Percentiles rank a stretch among this genome's conserved stretches.
phyloP scores from a whole-genome alignment of 1,284 basidiomycete species.

The Phlebopus sp. region DNA sequence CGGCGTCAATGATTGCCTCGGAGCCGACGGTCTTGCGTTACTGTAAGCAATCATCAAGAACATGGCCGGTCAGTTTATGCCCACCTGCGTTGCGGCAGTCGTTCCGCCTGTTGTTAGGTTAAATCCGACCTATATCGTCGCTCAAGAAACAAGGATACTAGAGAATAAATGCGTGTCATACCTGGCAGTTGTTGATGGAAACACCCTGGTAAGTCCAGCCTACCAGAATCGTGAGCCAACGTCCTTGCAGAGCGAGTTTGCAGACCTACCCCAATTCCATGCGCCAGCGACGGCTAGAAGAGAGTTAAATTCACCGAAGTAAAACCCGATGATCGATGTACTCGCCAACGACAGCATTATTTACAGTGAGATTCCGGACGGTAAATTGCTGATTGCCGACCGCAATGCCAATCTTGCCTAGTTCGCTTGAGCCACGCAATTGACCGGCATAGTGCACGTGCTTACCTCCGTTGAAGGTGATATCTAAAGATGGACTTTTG shows the following conservation, averaged over 20 bases:
- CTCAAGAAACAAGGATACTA: not conserved
- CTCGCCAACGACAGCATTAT: conserved; percentile 38
- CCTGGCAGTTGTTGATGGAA: conserved; percentile 47
- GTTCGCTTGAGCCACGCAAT: conserved; percentile 13
- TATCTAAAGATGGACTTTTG: conserved; percentile 32
- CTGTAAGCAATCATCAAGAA: conserved; percentile 8
- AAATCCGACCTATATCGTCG: conserved; percentile 39
- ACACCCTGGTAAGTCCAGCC: conserved; percentile 48
- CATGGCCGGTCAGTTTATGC: not conserved
- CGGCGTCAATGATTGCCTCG: conserved; percentile 48
- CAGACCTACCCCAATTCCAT: conserved; percentile 45
- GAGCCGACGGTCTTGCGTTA: conserved; percentile 37
- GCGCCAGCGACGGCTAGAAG: conserved; percentile 32
- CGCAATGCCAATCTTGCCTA: conserved; percentile 32
- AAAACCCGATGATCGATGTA: not conserved
- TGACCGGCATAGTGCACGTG: not conserved
- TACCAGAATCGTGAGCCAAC: conserved; percentile 13
- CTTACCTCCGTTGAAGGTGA: conserved; percentile 50
- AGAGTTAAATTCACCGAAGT: conserved; percentile 3
- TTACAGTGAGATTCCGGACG: conserved; percentile 36
- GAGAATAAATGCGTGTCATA: conserved; percentile 5
- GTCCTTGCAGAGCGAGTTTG: not conserved
- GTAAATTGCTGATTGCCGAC: conserved; percentile 35
- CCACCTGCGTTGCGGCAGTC: conserved; percentile 31
- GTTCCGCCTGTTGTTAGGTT: conserved; percentile 42